These are phyloP conservation scores for Pinus taeda DNA, from an alignment of 75 land plant genomes.

Conservation along the genomic window DNA sequence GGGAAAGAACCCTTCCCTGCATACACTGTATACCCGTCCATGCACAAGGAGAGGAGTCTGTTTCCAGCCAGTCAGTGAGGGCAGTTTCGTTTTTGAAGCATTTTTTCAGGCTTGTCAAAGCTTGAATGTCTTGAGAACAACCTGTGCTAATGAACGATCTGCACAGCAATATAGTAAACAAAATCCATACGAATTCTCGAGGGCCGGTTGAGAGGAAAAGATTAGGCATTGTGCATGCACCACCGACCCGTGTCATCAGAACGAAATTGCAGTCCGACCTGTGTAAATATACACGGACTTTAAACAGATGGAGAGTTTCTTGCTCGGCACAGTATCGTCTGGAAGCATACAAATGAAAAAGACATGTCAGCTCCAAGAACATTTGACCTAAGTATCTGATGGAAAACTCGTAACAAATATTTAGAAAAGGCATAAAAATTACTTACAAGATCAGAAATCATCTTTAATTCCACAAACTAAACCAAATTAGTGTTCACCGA, in stretches of 20 bases:
- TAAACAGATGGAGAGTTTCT: neutral
- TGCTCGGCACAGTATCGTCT: neutral
- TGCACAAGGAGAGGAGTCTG: conserved; percentile 28
- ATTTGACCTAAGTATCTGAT: neutral
- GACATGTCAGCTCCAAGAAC: too few relatives aligned
- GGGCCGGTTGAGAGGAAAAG: neutral
- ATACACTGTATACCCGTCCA: conserved; percentile 56
- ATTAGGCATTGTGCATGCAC: neutral
- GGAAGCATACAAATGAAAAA: neutral
- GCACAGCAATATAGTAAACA: neutral
- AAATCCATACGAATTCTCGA: neutral
- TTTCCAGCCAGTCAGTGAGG: conserved; percentile 32
- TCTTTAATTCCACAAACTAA: neutral
- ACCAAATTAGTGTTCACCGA: neutral
- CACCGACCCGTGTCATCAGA: neutral
- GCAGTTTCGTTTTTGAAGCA: conserved; percentile 1
- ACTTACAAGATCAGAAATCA: neutral
- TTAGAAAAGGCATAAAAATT: neutral
- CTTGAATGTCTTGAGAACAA: neutral
- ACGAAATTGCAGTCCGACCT: neutral
- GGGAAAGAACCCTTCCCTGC: conserved; percentile 8
- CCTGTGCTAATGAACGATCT: neutral
- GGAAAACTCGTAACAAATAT: neutral
- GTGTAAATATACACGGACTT: neutral
- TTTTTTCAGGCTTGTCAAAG: neutral